These are phyloP conservation scores for Turritis glabra DNA, from an alignment of 345 rosid species.

Conservation along the genomic window DNA sequence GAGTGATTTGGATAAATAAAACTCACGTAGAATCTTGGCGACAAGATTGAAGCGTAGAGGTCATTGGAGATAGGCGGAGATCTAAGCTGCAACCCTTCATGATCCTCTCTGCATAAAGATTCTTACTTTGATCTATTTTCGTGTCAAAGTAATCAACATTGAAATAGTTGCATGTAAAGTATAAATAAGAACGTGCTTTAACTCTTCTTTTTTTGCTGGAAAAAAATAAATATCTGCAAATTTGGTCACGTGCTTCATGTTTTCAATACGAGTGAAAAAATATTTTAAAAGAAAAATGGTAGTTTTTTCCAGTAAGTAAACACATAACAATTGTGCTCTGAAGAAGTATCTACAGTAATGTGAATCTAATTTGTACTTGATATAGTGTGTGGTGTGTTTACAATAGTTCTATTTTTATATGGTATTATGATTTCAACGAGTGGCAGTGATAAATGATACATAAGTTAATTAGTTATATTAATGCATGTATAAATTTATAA, in stretches of 20 bases:
- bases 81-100: conserved; percentile 33
- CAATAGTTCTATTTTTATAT: not conserved
- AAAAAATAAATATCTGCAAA: conserved; percentile 37
- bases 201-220: not conserved
- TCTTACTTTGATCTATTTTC: conserved; percentile 19
- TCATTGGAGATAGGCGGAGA: conserved; percentile 36
- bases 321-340: not conserved
- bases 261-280: not conserved
- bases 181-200: conserved; percentile 25
- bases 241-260: conserved; percentile 41
- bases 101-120: not conserved
- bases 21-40: conserved; percentile 25
- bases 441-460: not conserved
- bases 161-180: conserved; percentile 10
- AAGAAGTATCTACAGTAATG: conserved; percentile 14
- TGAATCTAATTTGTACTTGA: not conserved
- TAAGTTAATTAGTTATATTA: not conserved
- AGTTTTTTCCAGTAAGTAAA: not conserved
- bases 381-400: not conserved
- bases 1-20: not conserved
- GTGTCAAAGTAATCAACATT: conserved; percentile 16
- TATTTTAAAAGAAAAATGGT: not conserved
- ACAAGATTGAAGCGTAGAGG: conserved; percentile 27
- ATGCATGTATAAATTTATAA: not conserved
- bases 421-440: not conserved